Evolutionary conservation across 495 filamentous ascomycete genomes (phyloP).

Genomic region (Melanomma pulvis-pyrius): DNA sequence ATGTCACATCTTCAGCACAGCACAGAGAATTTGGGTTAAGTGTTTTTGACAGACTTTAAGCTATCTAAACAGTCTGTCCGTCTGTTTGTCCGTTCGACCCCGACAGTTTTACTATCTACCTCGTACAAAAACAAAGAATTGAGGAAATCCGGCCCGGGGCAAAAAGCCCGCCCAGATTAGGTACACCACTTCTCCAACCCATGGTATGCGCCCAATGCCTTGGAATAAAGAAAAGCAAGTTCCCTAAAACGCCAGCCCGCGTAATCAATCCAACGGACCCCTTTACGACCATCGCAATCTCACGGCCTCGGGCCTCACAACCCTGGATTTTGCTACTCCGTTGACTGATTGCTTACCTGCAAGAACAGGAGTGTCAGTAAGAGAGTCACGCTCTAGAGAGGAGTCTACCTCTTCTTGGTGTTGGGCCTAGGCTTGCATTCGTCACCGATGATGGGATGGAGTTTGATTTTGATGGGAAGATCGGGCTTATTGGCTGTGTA

Average conservation of each 20-base stretch:
- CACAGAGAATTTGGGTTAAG: no score
- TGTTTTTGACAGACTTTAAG: no score
- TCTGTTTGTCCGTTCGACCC: background rate
- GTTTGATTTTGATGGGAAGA: constrained; percentile 79
- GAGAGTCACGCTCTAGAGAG: background rate
- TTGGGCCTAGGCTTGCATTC: constrained; percentile 80
- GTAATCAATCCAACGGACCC: background rate
- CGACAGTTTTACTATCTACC: background rate
- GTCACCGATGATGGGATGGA: constrained; percentile 74
- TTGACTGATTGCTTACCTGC: no score
- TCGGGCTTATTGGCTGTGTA: constrained; percentile 71
- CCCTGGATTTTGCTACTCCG: no score
- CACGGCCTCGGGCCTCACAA: no score
- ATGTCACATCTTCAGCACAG: no score
- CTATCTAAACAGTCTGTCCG: background rate
- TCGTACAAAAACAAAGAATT: background rate
- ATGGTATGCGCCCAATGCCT: background rate
- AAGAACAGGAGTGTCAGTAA: background rate
- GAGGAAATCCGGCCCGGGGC: background rate
- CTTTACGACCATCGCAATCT: no score
- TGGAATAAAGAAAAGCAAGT: background rate
- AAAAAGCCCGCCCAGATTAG: background rate
- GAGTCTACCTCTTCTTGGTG: constrained; percentile 65
- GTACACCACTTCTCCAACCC: background rate
- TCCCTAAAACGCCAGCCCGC: background rate